A percentile compares a stretch with the other conserved stretches of the same genome.
Conservation (phyloP, 371 early-diverging fungal species). For the Mucor irregularis region DNA sequence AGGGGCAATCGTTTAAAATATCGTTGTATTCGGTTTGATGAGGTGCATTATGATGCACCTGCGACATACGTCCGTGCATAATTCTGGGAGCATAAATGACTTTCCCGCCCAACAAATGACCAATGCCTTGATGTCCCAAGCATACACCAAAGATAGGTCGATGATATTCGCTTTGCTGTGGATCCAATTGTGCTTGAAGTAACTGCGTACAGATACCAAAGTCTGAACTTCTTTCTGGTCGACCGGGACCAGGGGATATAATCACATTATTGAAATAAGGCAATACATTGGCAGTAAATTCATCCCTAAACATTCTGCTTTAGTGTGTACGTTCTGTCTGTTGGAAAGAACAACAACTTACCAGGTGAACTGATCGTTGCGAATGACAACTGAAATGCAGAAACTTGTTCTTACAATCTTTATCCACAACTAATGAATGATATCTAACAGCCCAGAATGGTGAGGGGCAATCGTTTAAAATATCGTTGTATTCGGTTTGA, state of each 20-base stretch:
- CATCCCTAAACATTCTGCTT: constrained; percentile 44
- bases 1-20: constrained; percentile 65
- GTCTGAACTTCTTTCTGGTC: constrained; percentile 66
- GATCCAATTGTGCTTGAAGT: constrained; percentile 53
- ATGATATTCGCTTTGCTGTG: constrained; percentile 25
- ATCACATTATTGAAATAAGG: constrained; percentile 87
- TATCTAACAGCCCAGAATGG: constrained; percentile 86
- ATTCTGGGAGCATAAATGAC: constrained; percentile 69
- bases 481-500: constrained; percentile 19
- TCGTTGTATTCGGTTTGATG: constrained; percentile 20
- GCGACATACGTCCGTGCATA: constrained; percentile 86
- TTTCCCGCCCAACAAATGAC: constrained; percentile 76
- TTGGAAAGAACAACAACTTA: no score
- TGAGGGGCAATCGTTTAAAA: constrained; percentile 65
- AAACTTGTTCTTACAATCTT: constrained; percentile 44
- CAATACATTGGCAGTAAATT: constrained; percentile 59
- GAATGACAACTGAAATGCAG: no score
- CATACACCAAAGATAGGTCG: constrained; percentile 96
- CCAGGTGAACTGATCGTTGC: constrained; percentile 91
- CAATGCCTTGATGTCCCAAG: constrained; percentile 96
- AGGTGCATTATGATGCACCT: constrained; percentile 34
- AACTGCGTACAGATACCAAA: constrained; percentile 81
- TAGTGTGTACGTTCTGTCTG: no score
- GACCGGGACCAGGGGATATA: constrained; percentile 94
- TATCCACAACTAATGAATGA: constrained; percentile 83